Evolutionary conservation across 768 basidiomycete species (phyloP).

Genomic region (Mycena galopus): DNA sequence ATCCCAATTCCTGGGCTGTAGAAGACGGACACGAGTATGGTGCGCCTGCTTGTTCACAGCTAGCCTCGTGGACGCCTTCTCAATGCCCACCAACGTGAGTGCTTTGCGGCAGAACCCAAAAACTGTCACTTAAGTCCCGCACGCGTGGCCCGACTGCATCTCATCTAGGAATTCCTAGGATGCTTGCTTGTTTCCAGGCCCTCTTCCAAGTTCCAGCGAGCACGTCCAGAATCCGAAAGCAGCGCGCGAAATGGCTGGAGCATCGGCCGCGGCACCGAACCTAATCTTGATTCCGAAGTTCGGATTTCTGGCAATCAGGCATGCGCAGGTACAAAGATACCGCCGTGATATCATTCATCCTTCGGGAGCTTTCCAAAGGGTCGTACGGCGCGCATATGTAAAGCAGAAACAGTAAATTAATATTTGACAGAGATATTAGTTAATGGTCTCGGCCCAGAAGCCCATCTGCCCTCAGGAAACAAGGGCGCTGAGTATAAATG

Average conservation of each 20-base stretch:
- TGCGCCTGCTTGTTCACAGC: background rate
- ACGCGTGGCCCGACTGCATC: background rate
- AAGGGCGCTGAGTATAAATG: background rate
- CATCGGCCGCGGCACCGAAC: background rate
- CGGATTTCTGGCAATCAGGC: too few relatives aligned
- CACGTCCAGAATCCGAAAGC: background rate
- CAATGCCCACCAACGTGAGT: background rate
- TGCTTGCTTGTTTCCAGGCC: slow-evolving; percentile 12
- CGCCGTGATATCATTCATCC: background rate
- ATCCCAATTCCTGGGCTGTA: background rate
- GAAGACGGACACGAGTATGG: background rate
- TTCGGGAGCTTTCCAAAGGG: background rate
- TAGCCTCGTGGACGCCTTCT: background rate
- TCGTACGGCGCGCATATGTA: background rate
- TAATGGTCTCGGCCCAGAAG: slow-evolving; percentile 5
- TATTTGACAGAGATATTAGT: slow-evolving; percentile 6
- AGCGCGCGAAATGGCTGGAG: slow-evolving; percentile 4
- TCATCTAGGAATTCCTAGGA: background rate
- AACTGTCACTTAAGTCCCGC: background rate
- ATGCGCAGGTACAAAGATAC: background rate
- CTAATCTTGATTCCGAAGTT: background rate
- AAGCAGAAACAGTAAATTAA: background rate
- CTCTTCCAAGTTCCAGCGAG: too few relatives aligned
- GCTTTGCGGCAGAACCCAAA: background rate
- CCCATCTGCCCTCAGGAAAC: background rate